phyloP scores from a whole-genome alignment of 139 green algal genomes.

The Volvox africanus region DNA sequence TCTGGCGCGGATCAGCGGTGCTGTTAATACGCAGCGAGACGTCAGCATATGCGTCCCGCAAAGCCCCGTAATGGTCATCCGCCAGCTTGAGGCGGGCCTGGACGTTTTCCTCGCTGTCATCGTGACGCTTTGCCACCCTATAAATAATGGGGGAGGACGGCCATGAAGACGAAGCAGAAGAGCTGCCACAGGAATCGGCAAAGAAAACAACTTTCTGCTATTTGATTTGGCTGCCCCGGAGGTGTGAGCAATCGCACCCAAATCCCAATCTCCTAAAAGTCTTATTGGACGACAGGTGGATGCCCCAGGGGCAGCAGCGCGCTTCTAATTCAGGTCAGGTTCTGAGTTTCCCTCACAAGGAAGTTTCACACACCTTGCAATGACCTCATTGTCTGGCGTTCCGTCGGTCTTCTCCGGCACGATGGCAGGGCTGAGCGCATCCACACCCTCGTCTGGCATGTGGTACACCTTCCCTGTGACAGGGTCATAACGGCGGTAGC shows the following conservation, averaged over 20 bases:
- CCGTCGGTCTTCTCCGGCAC: constrained; percentile 51
- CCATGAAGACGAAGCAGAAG: too few species aligned
- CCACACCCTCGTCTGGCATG: constrained; percentile 32
- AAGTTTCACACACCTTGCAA: constrained; percentile 38
- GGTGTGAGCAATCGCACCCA: too few species aligned
- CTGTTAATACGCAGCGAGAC: constrained; percentile 58
- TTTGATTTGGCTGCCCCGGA: too few species aligned
- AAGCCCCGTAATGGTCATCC: constrained; percentile 63
- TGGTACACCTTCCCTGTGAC: constrained; percentile 62
- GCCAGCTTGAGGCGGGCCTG: constrained; percentile 62
- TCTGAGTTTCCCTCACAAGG: too few species aligned
- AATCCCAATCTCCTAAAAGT: too few species aligned
- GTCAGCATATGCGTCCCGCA: constrained; percentile 64
- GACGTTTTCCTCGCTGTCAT: constrained; percentile 82
- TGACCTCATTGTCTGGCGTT: constrained; percentile 56
- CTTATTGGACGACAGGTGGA: too few species aligned
- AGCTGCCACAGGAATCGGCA: too few species aligned
- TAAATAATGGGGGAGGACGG: too few species aligned
- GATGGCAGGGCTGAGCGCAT: constrained; percentile 55
- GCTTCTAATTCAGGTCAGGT: too few species aligned
- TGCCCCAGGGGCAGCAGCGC: too few species aligned
- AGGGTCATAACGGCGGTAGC: constrained; percentile 74
- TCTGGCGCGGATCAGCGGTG: constrained; percentile 13
- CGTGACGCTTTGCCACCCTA: constrained; percentile 66
- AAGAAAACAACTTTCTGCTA: too few species aligned